phyloP scores from a whole-genome alignment of 75 land plant genomes.

The Larix kaempferi region DNA sequence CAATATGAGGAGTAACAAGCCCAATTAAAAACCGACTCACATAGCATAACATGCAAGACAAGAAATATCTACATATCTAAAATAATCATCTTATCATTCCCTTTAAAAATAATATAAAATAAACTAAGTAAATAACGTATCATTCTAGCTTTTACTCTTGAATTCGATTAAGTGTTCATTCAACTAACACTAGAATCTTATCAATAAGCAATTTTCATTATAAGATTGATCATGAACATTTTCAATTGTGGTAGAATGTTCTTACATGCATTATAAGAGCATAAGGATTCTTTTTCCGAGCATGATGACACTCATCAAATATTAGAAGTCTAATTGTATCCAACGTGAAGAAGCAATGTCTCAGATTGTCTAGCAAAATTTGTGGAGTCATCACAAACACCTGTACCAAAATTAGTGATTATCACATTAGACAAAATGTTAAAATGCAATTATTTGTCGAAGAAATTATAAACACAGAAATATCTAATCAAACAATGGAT shows the following conservation, averaged over 20 bases:
- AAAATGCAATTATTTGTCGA: background rate
- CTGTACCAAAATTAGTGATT: conserved; percentile 31
- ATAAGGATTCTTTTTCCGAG: conserved; percentile 59
- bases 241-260: background rate
- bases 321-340: conserved; percentile 52
- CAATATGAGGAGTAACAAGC: too few relatives aligned
- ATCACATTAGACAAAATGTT: background rate
- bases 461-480: background rate
- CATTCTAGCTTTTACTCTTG: background rate
- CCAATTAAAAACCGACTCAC: too few relatives aligned
- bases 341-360: conserved; percentile 50
- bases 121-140: background rate
- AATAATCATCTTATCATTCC: background rate
- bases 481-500: background rate
- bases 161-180: background rate
- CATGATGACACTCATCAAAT: conserved; percentile 86
- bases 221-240: background rate
- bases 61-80: background rate
- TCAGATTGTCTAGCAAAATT: conserved; percentile 46
- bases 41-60: background rate
- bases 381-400: conserved; percentile 87
- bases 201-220: background rate
- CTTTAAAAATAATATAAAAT: background rate
- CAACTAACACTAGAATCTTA: background rate
- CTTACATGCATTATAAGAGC: conserved; percentile 77